A percentile compares a stretch with the other conserved stretches of the same genome.
Evolutionary conservation across 2,329 filamentous ascomycete species (phyloP).

Genomic region (Colletotrichum eleusines): DNA sequence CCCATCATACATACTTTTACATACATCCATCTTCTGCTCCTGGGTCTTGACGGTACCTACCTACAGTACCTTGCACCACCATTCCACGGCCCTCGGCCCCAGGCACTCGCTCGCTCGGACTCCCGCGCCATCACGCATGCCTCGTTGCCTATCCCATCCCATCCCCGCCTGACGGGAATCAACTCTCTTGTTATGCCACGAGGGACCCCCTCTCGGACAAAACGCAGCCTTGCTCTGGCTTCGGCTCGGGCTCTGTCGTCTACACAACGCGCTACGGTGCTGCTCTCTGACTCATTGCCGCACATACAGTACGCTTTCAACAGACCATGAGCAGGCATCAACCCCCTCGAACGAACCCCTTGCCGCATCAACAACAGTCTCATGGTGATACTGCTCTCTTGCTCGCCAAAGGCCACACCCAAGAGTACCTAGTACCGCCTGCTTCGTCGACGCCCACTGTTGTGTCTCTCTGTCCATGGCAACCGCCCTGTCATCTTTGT

Average conservation of each 20-base stretch:
- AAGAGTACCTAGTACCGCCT: background rate
- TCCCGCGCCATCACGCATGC: constrained; percentile 27
- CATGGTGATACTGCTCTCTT: constrained; percentile 25
- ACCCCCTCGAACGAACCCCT: constrained; percentile 14
- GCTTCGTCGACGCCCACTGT: background rate
- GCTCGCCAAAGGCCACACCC: background rate
- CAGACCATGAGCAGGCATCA: constrained; percentile 22
- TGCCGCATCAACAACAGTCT: constrained; percentile 19
- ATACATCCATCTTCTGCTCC: constrained; percentile 1
- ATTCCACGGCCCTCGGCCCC: constrained; percentile 10
- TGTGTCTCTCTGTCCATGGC: background rate
- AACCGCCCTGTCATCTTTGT: background rate
- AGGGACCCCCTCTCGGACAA: constrained; percentile 10
- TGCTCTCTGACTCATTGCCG: constrained; percentile 2
- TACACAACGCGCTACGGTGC: background rate
- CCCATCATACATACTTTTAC: no score
- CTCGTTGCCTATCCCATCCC: background rate
- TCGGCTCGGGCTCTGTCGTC: background rate
- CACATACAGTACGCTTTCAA: background rate
- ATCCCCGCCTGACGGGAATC: constrained; percentile 21
- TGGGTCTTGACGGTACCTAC: background rate
- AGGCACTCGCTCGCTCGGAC: constrained; percentile 24
- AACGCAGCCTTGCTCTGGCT: background rate
- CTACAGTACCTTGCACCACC: background rate
- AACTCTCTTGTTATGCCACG: background rate